Conservation (phyloP, 2,329 filamentous ascomycete genomes). For the Fusarium staphyleae region DNA sequence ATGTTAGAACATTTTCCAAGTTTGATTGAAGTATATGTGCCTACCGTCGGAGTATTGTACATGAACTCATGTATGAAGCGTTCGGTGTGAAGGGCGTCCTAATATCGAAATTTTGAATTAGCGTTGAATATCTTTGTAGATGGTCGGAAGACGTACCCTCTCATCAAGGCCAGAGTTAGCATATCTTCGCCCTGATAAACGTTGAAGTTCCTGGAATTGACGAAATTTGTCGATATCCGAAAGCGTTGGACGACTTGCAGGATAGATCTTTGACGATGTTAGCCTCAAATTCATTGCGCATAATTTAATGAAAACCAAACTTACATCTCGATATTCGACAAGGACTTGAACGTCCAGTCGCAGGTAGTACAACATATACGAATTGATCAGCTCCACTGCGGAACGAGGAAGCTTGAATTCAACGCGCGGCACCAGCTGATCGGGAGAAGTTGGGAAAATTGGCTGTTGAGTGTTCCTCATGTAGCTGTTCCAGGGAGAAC, state of each 20-base stretch:
- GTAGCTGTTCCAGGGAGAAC: constrained; percentile 38
- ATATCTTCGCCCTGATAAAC: no score
- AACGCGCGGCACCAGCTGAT: neutral
- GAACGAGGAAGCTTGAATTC: constrained; percentile 21
- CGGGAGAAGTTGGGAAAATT: constrained; percentile 3
- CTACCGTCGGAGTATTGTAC: constrained; percentile 19
- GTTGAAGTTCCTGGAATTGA: no score
- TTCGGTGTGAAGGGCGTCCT: neutral
- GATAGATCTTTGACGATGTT: no score
- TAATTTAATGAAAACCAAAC: no score
- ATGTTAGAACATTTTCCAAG: neutral
- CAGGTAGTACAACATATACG: neutral
- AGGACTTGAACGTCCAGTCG: no score
- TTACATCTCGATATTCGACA: no score
- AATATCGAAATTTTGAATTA: constrained; percentile 1
- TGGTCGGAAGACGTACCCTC: no score
- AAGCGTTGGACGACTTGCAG: no score
- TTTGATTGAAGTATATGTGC: neutral
- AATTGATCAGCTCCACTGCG: constrained; percentile 1
- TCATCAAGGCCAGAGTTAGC: no score
- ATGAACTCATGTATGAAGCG: neutral
- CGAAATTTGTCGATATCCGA: no score
- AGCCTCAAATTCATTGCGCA: no score
- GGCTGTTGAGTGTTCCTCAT: constrained; percentile 25
- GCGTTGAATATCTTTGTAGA: no score